Conservation (phyloP, 345 rosid species). For the Sonneratia caseolaris region DNA sequence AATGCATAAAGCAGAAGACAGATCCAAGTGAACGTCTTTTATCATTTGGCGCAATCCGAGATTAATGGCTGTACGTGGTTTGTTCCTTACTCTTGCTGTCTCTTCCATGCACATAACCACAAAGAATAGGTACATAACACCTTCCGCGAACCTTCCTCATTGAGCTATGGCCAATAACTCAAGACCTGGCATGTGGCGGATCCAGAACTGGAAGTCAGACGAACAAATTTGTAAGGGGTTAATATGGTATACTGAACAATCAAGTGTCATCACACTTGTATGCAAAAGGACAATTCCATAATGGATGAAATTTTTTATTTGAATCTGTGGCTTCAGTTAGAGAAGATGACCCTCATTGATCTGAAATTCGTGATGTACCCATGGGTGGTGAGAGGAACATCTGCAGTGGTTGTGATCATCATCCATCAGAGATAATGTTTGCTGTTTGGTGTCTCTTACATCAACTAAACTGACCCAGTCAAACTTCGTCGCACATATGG, state of each 20-base stretch:
- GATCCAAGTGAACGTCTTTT: background rate
- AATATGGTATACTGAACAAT: too few relatives aligned
- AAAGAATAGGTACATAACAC: background rate
- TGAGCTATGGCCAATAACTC: background rate
- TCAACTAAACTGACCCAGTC: background rate
- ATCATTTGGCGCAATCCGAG: background rate
- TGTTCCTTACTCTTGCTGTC: background rate
- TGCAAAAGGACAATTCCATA: too few relatives aligned
- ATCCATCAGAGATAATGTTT: too few relatives aligned
- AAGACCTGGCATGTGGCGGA: background rate
- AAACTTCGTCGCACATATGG: background rate
- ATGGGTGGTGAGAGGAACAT: too few relatives aligned
- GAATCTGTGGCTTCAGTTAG: too few relatives aligned
- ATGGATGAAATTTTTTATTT: too few relatives aligned
- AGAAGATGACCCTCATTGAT: too few relatives aligned
- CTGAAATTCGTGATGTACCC: too few relatives aligned
- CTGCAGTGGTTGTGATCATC: background rate
- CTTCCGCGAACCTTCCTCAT: slow-evolving; percentile 5
- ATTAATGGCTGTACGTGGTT: slow-evolving; percentile 2
- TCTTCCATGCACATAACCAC: background rate
- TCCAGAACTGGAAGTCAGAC: background rate
- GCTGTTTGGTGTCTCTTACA: background rate
- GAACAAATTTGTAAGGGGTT: background rate
- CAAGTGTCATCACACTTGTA: too few relatives aligned
- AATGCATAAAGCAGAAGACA: background rate